These are phyloP conservation scores for Corymbia maculata DNA, from an alignment of 345 rosid genomes.

Conservation along the genomic window DNA sequence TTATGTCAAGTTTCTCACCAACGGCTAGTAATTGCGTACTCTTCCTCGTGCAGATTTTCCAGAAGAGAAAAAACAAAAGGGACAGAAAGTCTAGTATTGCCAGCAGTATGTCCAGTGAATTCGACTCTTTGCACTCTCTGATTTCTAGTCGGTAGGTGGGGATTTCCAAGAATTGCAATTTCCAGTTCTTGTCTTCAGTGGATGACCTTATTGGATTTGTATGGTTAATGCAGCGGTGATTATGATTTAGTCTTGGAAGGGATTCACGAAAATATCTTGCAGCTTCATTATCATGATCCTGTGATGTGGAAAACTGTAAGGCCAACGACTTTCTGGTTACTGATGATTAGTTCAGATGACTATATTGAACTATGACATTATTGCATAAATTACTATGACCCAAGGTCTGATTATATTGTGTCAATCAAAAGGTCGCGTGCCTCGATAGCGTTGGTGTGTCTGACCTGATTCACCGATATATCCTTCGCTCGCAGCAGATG, in stretches of 20 bases:
- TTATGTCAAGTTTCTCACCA: background rate
- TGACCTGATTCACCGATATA: conserved; percentile 57
- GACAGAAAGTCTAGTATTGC: conserved; percentile 24
- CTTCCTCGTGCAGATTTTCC: conserved; percentile 57
- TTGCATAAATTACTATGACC: background rate
- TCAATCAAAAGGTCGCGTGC: conserved; percentile 45
- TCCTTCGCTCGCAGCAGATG: conserved; percentile 73
- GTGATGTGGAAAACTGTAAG: conserved; percentile 68
- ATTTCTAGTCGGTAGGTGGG: conserved; percentile 57
- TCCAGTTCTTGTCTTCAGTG: background rate
- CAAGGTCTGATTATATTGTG: background rate
- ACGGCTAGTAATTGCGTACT: background rate
- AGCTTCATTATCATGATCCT: conserved; percentile 90
- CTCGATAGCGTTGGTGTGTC: conserved; percentile 44
- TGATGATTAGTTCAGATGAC: background rate
- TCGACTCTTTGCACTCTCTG: conserved; percentile 54
- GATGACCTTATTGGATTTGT: conserved; percentile 4
- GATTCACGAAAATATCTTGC: conserved; percentile 78
- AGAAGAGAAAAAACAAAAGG: conserved; percentile 53
- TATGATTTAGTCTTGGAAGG: conserved; percentile 83
- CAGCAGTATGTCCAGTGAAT: conserved; percentile 31
- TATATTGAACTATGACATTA: background rate
- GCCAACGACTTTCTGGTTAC: background rate
- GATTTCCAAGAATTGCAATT: background rate
- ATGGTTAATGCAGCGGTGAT: conserved; percentile 63